phyloP scores from a whole-genome alignment of 805 yeast genomes.

The Metschnikowia cubensis region DNA sequence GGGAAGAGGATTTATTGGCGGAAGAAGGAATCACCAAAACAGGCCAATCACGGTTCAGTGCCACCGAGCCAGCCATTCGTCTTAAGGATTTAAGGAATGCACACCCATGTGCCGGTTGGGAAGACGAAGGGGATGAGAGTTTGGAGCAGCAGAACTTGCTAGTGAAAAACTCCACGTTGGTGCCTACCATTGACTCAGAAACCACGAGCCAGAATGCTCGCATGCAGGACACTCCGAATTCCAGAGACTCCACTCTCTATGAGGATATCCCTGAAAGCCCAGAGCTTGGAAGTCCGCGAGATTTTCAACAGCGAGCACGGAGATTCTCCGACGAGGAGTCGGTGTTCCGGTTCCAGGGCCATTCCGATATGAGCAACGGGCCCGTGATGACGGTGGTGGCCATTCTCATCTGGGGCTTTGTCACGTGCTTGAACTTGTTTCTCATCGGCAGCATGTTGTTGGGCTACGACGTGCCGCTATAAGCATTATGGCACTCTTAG shows the following conservation, averaged over 20 bases:
- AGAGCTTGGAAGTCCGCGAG: no score
- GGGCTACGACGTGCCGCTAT: constrained; percentile 52
- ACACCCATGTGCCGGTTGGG: constrained; percentile 44
- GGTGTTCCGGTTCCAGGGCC: constrained; percentile 28
- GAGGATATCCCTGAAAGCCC: background rate
- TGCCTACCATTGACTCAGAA: background rate
- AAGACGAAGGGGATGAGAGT: constrained; percentile 25
- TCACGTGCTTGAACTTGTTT: constrained; percentile 68
- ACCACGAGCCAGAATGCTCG: background rate
- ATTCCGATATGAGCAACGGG: constrained; percentile 70
- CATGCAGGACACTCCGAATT: background rate
- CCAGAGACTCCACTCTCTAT: background rate
- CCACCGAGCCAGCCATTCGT: constrained; percentile 38
- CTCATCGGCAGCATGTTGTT: constrained; percentile 49
- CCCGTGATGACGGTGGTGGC: constrained; percentile 51
- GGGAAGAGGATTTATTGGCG: constrained; percentile 24
- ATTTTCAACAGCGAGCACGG: no score
- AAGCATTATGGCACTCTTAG: no score
- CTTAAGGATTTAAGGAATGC: constrained; percentile 37
- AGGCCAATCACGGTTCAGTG: constrained; percentile 22
- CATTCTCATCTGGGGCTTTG: constrained; percentile 61
- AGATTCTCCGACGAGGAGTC: constrained; percentile 19
- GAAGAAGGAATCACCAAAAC: constrained; percentile 3
- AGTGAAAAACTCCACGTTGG: constrained; percentile 8
- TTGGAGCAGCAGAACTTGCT: constrained; percentile 15